Conservation (phyloP, 257 asterid genomes). For the Scutellaria baicalensis region DNA sequence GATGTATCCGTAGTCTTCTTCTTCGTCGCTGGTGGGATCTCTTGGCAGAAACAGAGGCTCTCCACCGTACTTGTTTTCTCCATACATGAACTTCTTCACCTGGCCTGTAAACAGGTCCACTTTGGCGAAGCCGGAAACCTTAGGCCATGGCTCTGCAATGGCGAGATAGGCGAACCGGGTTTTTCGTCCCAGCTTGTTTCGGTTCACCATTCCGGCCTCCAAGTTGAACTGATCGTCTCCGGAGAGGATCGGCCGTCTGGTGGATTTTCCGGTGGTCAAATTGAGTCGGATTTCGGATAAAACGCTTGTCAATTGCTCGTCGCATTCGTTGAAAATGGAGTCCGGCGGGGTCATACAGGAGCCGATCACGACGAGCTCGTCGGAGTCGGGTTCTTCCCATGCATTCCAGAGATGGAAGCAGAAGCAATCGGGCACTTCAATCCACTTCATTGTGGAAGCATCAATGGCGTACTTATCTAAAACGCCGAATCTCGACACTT, state of each 20-base stretch:
- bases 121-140: slow-evolving; percentile 83
- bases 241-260: slow-evolving; percentile 42
- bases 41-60: slow-evolving; percentile 77
- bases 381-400: slow-evolving; percentile 77
- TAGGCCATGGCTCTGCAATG: slow-evolving; percentile 96
- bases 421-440: slow-evolving; percentile 79
- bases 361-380: slow-evolving; percentile 77
- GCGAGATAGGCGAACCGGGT: slow-evolving; percentile 68
- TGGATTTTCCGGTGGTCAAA: slow-evolving; percentile 58
- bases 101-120: slow-evolving; percentile 71
- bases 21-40: slow-evolving; percentile 27
- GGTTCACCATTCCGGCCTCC: slow-evolving; percentile 92
- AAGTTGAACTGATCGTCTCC: slow-evolving; percentile 58
- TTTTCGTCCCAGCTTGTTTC: slow-evolving; percentile 67
- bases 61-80: slow-evolving; percentile 71
- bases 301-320: slow-evolving; percentile 57
- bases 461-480: slow-evolving; percentile 47
- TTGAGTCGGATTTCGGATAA: slow-evolving; percentile 78
- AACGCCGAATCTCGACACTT: slow-evolving; percentile 58
- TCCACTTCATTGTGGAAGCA: slow-evolving; percentile 48
- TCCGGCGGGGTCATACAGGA: slow-evolving; percentile 96
- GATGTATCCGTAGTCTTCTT: slow-evolving; percentile 79
- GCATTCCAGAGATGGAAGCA: slow-evolving; percentile 95
- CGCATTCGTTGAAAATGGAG: slow-evolving; percentile 89
- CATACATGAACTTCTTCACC: slow-evolving; percentile 55